Percentiles rank a stretch among this genome's conserved stretches.
Conservation (phyloP, 805 yeast species). For the Lipomyces anomalus region DNA sequence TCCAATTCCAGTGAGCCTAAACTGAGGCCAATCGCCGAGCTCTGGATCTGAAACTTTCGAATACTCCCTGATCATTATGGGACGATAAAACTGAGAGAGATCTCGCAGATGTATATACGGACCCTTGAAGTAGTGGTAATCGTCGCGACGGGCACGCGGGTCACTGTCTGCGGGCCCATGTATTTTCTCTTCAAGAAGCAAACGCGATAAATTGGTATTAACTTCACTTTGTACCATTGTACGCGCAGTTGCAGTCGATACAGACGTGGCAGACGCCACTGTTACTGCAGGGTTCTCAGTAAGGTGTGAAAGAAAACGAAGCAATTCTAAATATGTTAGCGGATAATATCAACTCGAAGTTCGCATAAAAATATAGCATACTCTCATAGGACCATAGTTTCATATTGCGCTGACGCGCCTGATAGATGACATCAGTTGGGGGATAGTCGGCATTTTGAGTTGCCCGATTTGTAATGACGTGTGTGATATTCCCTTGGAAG, state of each 20-base stretch:
- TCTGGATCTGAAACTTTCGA: constrained; percentile 37
- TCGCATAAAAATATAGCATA: constrained; percentile 6
- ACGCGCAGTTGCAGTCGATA: too few species aligned
- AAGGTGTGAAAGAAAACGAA: constrained; percentile 15
- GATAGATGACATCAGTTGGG: constrained; percentile 54
- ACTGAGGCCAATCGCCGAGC: constrained; percentile 50
- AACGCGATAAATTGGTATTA: constrained; percentile 38
- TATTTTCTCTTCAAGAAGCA: constrained; percentile 76
- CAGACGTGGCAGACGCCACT: background rate
- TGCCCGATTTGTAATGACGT: constrained; percentile 66
- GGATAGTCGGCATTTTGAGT: constrained; percentile 41
- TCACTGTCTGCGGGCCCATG: constrained; percentile 87
- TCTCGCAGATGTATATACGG: constrained; percentile 78
- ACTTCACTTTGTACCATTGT: constrained; percentile 1
- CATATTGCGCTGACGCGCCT: constrained; percentile 55
- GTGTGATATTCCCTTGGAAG: constrained; percentile 60
- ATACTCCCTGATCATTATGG: constrained; percentile 84
- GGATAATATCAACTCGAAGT: background rate
- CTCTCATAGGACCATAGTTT: constrained; percentile 85
- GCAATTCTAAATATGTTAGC: constrained; percentile 6
- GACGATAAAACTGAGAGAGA: constrained; percentile 67
- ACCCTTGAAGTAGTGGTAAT: constrained; percentile 71
- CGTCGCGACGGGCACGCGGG: constrained; percentile 77
- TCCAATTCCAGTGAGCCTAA: constrained; percentile 62
- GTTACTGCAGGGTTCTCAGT: constrained; percentile 10